phyloP scores from a whole-genome alignment of 2,329 filamentous ascomycete genomes.

The Aspergillus sp. region DNA sequence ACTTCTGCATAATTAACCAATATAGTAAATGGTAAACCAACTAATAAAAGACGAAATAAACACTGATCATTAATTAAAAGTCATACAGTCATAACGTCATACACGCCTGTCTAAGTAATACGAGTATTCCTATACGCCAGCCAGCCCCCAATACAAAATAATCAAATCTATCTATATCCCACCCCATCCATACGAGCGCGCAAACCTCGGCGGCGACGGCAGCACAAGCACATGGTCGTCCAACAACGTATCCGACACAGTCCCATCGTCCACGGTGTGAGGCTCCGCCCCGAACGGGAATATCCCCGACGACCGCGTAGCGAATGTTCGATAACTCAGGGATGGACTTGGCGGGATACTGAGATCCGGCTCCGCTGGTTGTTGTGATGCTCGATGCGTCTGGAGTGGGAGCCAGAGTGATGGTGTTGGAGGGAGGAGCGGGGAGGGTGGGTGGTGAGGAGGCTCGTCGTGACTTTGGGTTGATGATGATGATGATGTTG shows the following conservation, averaged over 20 bases:
- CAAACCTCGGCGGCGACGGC: constrained; percentile 6
- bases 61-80: no score
- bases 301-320: constrained; percentile 4
- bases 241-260: neutral
- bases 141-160: no score
- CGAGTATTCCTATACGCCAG: no score
- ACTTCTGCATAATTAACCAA: no score
- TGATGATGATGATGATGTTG: neutral
- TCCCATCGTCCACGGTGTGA: neutral
- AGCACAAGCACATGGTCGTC: constrained; percentile 9
- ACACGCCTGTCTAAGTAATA: neutral
- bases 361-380: neutral
- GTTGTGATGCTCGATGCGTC: neutral
- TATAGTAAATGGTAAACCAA: no score
- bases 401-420: neutral
- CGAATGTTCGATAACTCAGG: neutral
- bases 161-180: no score
- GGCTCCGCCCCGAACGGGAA: constrained; percentile 5
- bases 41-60: no score
- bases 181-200: neutral
- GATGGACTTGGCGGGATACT: neutral
- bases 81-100: no score
- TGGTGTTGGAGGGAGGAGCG: constrained; percentile 5
- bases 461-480: neutral
- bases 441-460: neutral